These are phyloP conservation scores for Oryza longistaminata DNA, from an alignment of 176 grass and related monocot species.

Conservation along the genomic window DNA sequence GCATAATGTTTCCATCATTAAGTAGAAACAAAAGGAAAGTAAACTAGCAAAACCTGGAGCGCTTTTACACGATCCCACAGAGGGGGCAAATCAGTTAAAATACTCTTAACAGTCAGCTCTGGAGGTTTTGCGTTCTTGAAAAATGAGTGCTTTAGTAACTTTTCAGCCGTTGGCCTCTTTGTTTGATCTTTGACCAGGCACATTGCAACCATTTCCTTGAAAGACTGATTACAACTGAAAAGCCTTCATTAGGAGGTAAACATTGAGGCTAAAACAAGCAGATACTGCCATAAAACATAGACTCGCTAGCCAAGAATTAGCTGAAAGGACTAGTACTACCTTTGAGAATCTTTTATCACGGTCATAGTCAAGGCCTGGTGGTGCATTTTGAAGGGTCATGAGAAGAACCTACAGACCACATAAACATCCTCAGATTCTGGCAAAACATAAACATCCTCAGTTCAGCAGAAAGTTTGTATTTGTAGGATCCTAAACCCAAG, in stretches of 20 bases:
- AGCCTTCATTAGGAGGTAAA: constrained; percentile 65
- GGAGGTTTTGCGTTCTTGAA: constrained; percentile 87
- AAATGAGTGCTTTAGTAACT: constrained; percentile 88
- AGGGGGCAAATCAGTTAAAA: constrained; percentile 74
- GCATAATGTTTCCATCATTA: constrained; percentile 14
- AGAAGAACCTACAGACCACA: constrained; percentile 58
- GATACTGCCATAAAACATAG: constrained; percentile 52
- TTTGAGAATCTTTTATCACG: constrained; percentile 81
- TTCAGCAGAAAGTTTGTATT: constrained; percentile 12
- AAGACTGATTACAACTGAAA: constrained; percentile 90
- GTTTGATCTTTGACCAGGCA: constrained; percentile 98
- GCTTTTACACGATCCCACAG: constrained; percentile 93
- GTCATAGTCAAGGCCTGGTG: constrained; percentile 83
- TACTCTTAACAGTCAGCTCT: constrained; percentile 70
- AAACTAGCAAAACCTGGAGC: constrained; percentile 64
- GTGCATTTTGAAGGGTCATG: constrained; percentile 84
- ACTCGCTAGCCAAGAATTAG: constrained; percentile 14
- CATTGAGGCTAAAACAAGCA: constrained; percentile 51
- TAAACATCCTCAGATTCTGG: background rate
- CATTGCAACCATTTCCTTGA: constrained; percentile 99
- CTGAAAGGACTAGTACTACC: constrained; percentile 63
- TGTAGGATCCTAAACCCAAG: background rate
- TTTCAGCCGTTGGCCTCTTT: constrained; percentile 92
- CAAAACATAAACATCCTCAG: background rate
- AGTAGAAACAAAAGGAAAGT: constrained; percentile 28